Conservation (phyloP, 345 rosid genomes). For the Dipteronia sinensis region DNA sequence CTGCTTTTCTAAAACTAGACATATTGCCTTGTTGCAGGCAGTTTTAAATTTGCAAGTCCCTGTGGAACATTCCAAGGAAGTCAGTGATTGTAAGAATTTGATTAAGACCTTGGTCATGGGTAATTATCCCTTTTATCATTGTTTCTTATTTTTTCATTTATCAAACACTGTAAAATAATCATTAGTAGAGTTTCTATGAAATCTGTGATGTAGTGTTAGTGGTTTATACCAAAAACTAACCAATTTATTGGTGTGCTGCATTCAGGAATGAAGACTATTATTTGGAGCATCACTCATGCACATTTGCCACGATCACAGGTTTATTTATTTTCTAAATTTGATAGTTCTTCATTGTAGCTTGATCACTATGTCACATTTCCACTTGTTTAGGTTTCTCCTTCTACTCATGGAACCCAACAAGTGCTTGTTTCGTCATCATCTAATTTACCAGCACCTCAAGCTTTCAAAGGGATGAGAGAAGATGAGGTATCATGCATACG, state of each 20-base stretch:
- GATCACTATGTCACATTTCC: conserved; percentile 22
- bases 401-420: conserved; percentile 66
- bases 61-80: conserved; percentile 96
- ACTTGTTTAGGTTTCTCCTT: conserved; percentile 51
- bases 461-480: conserved; percentile 93
- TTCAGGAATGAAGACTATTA: conserved; percentile 97
- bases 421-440: conserved; percentile 66
- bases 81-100: conserved; percentile 92
- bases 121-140: conserved; percentile 40
- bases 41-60: conserved; percentile 96
- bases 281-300: conserved; percentile 98
- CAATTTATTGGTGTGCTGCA: conserved; percentile 23
- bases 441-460: conserved; percentile 63
- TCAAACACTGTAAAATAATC: not conserved
- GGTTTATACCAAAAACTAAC: not conserved
- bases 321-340: conserved; percentile 16
- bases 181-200: conserved; percentile 5
- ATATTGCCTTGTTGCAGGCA: conserved; percentile 67
- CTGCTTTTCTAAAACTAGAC: conserved; percentile 13
- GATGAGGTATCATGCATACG: conserved; percentile 71
- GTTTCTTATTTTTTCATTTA: conserved; percentile 10
- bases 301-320: conserved; percentile 98
- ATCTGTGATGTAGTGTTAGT: conserved; percentile 12
- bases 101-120: conserved; percentile 99
- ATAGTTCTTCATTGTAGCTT: not conserved